Evolutionary conservation across 148 eudicot species (phyloP).

Genomic region (Rhododendron ovatum): DNA sequence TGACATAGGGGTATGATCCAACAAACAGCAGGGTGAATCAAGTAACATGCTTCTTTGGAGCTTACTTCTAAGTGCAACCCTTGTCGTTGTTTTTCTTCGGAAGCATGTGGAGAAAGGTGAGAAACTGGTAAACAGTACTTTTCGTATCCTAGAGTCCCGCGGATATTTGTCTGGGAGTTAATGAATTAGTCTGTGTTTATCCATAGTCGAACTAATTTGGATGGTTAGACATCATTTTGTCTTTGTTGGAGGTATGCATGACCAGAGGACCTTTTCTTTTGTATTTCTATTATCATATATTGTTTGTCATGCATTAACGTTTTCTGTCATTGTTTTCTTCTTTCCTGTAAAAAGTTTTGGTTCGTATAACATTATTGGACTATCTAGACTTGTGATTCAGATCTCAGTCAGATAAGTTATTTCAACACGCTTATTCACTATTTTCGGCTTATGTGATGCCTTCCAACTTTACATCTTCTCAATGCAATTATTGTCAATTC

Average conservation of each 20-base stretch:
- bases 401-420: background rate
- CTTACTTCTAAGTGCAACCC: slow-evolving; percentile 27
- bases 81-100: slow-evolving; percentile 31
- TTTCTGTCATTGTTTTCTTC: background rate
- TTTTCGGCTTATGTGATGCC: background rate
- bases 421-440: background rate
- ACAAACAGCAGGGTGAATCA: slow-evolving; percentile 25
- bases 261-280: background rate
- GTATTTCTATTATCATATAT: too few species aligned
- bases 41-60: slow-evolving; percentile 26
- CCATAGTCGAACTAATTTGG: background rate
- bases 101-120: slow-evolving; percentile 66
- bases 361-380: background rate
- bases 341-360: background rate
- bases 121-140: slow-evolving; percentile 10
- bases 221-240: background rate
- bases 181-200: background rate
- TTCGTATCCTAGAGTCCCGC: background rate
- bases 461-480: background rate
- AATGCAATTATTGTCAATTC: background rate
- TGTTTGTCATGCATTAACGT: background rate
- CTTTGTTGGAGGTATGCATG: background rate
- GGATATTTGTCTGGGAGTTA: background rate
- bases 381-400: background rate
- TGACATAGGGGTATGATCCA: background rate